Evolutionary conservation across 345 rosid genomes (phyloP), one percentile per base, ranked within the genome.

Genomic region (Gossypioides kirkii): DNA sequence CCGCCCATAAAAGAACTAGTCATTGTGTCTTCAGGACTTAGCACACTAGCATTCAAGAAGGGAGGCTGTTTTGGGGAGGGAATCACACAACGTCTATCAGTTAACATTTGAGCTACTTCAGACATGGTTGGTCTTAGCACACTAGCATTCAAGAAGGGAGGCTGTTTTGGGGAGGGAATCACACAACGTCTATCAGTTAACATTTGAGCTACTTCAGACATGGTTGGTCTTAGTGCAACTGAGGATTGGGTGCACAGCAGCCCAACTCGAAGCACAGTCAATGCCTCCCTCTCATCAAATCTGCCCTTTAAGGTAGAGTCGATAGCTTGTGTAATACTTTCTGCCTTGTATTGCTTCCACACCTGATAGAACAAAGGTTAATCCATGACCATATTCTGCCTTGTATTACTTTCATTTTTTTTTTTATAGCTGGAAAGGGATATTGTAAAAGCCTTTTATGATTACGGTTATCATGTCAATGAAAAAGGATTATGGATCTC

Each of bases 1-100:
- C 16, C 13, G 25, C 22, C 42, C 17, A 18, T n/a, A 41, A 63
- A 38, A n/a, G 49, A 63, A 63, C 17, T 6, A 20, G 26, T 41
- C 1, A 63, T 2, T 6, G 26, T 11, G 10, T 41, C 49, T 62
- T 38, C 47, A 1, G 67, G 67, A 62, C 68, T 63, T n/a, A 62
- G 6, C 67, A 77, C 25, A 28, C 75, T 49, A 17, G 83, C 74
- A 54, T 80, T 87, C 59, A 87, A 26, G 69, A 84, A 87, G 1
- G 90, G 90, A 23, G 90, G 90, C 25, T 84, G 90, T 45, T 46
- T 78, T 12, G 90, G 88, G 11, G 7, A 4, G 0, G 88, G 79
- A 14, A 87, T 71, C 13, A 69, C 77, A 28, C 61, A 61, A 1
- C 32, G 63, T 49, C 56, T 45, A 8, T 42, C 46, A 0, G 76